A percentile compares a stretch with the other conserved stretches of the same genome.
Conservation (phyloP, 2,329 filamentous ascomycete species). For the Sordariomycetes sp. region DNA sequence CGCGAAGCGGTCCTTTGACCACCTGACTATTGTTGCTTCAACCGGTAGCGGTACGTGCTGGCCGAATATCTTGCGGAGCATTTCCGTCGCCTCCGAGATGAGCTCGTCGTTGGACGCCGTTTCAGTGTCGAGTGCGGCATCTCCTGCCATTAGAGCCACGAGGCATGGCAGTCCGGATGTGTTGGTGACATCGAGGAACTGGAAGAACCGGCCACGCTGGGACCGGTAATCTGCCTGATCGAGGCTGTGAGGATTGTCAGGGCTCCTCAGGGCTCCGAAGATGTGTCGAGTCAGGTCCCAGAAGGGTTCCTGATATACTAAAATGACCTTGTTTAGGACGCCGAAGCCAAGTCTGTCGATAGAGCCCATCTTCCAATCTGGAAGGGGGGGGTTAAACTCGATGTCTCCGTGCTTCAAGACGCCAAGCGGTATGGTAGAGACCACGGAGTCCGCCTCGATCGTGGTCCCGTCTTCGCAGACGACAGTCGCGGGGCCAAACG, state of each 20-base stretch:
- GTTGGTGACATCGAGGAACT: constrained; percentile 94
- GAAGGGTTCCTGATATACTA: constrained; percentile 82
- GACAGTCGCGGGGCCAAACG: constrained; percentile 43
- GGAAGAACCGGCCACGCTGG: constrained; percentile 83
- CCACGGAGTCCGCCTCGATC: constrained; percentile 80
- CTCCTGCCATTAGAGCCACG: constrained; percentile 89
- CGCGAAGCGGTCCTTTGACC: constrained; percentile 86
- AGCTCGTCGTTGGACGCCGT: constrained; percentile 63
- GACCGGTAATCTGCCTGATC: constrained; percentile 69
- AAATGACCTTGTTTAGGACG: constrained; percentile 85
- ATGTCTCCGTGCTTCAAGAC: constrained; percentile 78
- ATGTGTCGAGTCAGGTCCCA: constrained; percentile 89
- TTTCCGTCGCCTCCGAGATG: constrained; percentile 67
- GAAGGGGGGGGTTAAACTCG: constrained; percentile 82
- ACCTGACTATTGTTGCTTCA: constrained; percentile 84
- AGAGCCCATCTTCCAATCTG: constrained; percentile 71
- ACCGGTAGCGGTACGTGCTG: constrained; percentile 61
- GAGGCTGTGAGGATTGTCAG: constrained; percentile 58
- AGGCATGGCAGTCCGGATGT: constrained; percentile 81
- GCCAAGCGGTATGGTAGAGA: constrained; percentile 82
- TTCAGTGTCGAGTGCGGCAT: constrained; percentile 85
- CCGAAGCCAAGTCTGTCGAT: constrained; percentile 85
- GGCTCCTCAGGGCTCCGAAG: constrained; percentile 79
- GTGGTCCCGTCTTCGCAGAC: constrained; percentile 68
- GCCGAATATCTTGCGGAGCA: constrained; percentile 69